Base-by-base conservation (phyloP, 306 rosid genomes). In the Cucurbita ficifolia region DNA sequence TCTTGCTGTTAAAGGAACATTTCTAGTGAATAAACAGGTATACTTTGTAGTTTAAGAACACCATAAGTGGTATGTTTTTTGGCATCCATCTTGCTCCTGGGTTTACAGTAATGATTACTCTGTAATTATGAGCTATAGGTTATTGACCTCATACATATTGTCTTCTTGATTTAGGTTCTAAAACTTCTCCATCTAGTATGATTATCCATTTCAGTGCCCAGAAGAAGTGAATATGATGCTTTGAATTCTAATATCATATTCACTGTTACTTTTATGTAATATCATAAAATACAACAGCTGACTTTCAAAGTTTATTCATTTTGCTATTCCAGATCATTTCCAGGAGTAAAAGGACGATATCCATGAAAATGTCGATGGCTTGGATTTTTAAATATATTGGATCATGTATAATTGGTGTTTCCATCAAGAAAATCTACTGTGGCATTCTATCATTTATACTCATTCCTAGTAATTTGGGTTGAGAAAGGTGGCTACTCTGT, bases 1-100 rank as follows among this genome's bases (percentile, higher is more conserved):
- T 62, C 4, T 16, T 45, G 91, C 98, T 52, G 76, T 88, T 7
- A 92, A 92, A 80, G 98, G 98, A 56, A 88, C 92, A 7, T 80
- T 90, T 80, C 82, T 90, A 81, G 71, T 90, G 67, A 90, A 90
- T 77, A 87, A 74, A 79, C 81, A 57, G 91, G 97, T 92, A 86
- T 17, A 6, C 19, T 67, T 76, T 38, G 18, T 19, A 48, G 22
- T 35, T 14, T 40, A n/a, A 19, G 52, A 33, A 11, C 42, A 67
- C 35, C 53, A 35, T 43, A 40, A 60, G 45, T 42, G 42, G 2
- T 65, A 5, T 65, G 18, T 65, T 42, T 43, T 45, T 43, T 22
- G 12, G 51, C 19, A 43, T 42, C 39, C 72, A 42, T 43, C 50
- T 63, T 63, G 70, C 17, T 63, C 50, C 7, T 10, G 17, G 18